These are phyloP conservation scores for Solanum chiquidenum DNA, from an alignment of 257 asterid genomes.

Conservation along the genomic window DNA sequence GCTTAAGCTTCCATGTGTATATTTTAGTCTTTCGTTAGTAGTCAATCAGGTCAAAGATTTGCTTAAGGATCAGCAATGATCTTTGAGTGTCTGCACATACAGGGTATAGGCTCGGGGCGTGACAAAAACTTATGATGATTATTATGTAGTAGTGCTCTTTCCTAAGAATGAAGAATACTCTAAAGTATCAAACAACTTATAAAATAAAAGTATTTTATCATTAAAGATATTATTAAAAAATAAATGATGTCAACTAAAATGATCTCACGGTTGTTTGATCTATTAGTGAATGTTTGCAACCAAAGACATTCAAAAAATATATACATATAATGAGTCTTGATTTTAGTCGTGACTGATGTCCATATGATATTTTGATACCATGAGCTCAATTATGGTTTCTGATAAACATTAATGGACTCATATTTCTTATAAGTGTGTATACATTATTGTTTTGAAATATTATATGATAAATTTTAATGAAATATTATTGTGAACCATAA, in stretches of 20 bases:
- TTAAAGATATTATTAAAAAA: neutral
- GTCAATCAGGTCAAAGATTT: no score
- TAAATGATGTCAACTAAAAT: neutral
- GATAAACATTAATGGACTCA: neutral
- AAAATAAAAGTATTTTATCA: neutral
- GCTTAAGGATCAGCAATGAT: no score
- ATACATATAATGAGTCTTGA: neutral
- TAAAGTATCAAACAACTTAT: neutral
- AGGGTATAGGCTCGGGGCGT: accelerated
- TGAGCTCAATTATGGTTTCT: neutral
- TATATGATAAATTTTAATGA: neutral
- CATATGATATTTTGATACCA: neutral
- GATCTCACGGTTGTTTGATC: neutral
- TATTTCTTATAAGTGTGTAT: neutral
- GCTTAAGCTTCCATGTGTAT: no score
- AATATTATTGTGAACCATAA: neutral
- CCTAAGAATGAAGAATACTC: neutral
- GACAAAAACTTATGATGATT: no score
- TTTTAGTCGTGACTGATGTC: neutral
- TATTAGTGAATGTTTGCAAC: no score
- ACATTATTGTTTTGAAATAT: neutral
- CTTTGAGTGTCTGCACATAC: no score
- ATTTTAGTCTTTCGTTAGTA: no score
- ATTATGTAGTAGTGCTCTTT: no score
- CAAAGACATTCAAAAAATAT: neutral